Base-by-base conservation (phyloP, 192 early-diverging fungal species). In the Bifiguratus adelaidae region DNA sequence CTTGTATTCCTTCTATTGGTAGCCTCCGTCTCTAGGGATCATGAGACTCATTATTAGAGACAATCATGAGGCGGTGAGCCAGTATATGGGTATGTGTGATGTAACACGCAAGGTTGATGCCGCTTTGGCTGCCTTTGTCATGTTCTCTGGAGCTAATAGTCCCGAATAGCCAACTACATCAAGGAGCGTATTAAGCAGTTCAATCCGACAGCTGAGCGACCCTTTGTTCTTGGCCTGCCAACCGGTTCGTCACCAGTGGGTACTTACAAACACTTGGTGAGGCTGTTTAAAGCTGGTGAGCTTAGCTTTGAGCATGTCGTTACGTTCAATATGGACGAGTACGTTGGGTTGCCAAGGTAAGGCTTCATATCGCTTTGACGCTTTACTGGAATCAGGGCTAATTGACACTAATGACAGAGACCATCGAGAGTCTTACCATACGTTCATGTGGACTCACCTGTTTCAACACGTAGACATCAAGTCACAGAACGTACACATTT, bases 261-360 rank as follows among this genome's bases (percentile, higher is more conserved):
- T 46, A 74, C 83, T 21, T 91, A 91, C 72, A 84, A 81, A 65
- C 71, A 77, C 36, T 64, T 88, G 32, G 88, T 91, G 27, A 61
- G 78, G 57, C 67, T 81, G 60, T 70, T 74, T 71, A 67, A 73
- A 30, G 63, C 71, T 26, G 83, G 82, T 25, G 67, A 71, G 37
- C 58, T 90, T 32, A 80, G 79, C 25, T 90, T 90, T 65, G 73
- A 82, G 56, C 54, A 91, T 38, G 82, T 91, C 4, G 78, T 91
- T 34, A 83, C 84, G n/a, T 91, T 91, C 69, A 91, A 91, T 64
- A 91, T 91, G 88, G 88, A 90, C 56, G 85, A 90, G 64, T 89
- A 89, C 53, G 84, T 87, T 29, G 80, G 83, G 47, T 67, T 89
- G 41, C 83, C 85, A 27, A 75, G 79, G 67, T 70, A 67, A 63